These are phyloP conservation scores for Rhizopus arrhizus DNA, from an alignment of 371 early-diverging fungal genomes.

Conservation along the genomic window DNA sequence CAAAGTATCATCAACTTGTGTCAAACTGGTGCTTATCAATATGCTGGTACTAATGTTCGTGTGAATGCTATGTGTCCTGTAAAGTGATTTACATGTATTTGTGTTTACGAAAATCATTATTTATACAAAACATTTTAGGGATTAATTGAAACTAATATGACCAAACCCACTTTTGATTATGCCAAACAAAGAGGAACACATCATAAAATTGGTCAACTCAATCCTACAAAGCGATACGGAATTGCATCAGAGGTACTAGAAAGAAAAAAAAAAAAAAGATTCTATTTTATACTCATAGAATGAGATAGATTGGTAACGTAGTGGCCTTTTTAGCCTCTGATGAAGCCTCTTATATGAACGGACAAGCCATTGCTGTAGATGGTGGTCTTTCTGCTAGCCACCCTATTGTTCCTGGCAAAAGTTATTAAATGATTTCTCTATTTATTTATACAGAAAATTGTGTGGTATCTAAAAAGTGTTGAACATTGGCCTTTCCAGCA, in stretches of 20 bases:
- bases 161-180: constrained; percentile 51
- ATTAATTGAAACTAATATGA: constrained; percentile 63
- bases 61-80: constrained; percentile 63
- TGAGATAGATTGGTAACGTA: constrained; percentile 47
- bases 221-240: constrained; percentile 55
- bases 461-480: constrained; percentile 49
- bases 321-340: constrained; percentile 59
- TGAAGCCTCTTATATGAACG: constrained; percentile 61
- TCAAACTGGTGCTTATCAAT: constrained; percentile 52
- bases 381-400: constrained; percentile 57
- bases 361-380: constrained; percentile 58
- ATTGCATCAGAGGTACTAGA: constrained; percentile 44
- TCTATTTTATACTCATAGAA: not conserved
- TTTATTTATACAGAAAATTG: constrained; percentile 1
- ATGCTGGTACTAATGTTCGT: constrained; percentile 52
- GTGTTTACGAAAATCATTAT: too few relatives aligned
- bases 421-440: constrained; percentile 15
- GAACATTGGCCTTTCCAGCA: constrained; percentile 43
- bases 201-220: constrained; percentile 59
- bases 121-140: constrained; percentile 29
- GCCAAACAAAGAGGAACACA: constrained; percentile 47
- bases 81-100: constrained; percentile 14
- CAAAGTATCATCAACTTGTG: constrained; percentile 55
- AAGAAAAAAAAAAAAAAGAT: not conserved
- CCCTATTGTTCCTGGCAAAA: constrained; percentile 47